Evolutionary conservation across 176 grass and related monocot species (phyloP), one percentile per base, ranked within the genome.

Genomic region (Carex parvula): DNA sequence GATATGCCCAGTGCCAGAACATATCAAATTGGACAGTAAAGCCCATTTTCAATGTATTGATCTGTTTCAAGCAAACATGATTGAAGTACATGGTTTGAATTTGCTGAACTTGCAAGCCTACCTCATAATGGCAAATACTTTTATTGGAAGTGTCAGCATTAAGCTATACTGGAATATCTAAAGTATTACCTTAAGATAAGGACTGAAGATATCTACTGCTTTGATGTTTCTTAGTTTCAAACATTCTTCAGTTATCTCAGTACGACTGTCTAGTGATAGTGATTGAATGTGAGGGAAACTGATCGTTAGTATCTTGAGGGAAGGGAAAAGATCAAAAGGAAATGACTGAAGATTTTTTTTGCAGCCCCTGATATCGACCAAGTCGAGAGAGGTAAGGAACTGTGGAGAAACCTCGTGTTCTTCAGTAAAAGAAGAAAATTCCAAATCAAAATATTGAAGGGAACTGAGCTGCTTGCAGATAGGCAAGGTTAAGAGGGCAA

Each of bases 321-420:
- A 86, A 15, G 1, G 17, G 68, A 90, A 70, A 68, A 86, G 68
- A 16, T 22, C 7, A 1, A 9, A 11, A 56, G 82, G 87, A 52
- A 89, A 72, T 76, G 64, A 41, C 35, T 7, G 0, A 0, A 89
- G 84, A 16, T 2, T 1, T 2, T 0, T 0, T 33, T 33, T 33
- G 37, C 8, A 83, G 2, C 0, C 0, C 1, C 0, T 0, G 60
- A 87, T 56, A 12, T 0, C 0, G 12, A 92, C 58, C 8, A 66
- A 8, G 24, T 69, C 35, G 0, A 89, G 37, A 30, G 75, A 89
- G 14, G 16, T 71, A 24, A 92, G 87, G 6, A 70, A 26, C 20
- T 17, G 37, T 39, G 86, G 60, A 18, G 69, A 73, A 4, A 2
- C 65, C 24, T 70, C 72, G 76, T 89, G 61, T 15, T 83, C 68